Percentiles rank a stretch among this genome's conserved stretches.
These are phyloP conservation scores for Tieghemiomyces parasiticus DNA, from an alignment of 192 early-diverging fungal genomes.

Conservation along the genomic window DNA sequence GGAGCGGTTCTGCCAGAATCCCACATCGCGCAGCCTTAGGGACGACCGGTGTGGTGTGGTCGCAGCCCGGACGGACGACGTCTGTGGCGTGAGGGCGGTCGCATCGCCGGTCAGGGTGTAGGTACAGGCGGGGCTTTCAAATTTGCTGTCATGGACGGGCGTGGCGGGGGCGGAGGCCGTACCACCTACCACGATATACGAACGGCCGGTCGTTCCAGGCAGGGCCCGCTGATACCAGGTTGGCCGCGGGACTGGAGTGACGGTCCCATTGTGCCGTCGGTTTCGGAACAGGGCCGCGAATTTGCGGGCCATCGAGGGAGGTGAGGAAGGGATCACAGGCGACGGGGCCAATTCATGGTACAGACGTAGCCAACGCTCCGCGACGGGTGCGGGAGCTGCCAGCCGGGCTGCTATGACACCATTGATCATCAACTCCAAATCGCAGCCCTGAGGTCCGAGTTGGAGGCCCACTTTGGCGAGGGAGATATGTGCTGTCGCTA, in stretches of 20 bases:
- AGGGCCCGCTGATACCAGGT: neutral
- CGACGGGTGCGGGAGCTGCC: neutral
- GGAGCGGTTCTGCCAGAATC: neutral
- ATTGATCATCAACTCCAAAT: neutral
- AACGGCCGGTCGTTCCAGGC: neutral
- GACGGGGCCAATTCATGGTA: neutral
- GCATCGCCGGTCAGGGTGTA: too few relatives aligned
- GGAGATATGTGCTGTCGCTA: conserved; percentile 2
- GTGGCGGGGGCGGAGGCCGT: neutral
- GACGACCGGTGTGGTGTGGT: neutral
- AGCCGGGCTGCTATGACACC: neutral
- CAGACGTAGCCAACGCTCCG: neutral
- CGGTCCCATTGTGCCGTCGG: neutral
- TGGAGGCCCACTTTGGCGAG: neutral
- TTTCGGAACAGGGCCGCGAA: neutral
- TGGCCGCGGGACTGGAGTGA: neutral
- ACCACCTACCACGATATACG: neutral
- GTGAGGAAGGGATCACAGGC: neutral
- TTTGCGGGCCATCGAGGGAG: neutral
- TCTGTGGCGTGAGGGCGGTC: too few relatives aligned
- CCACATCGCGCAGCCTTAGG: neutral
- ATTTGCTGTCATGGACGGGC: neutral
- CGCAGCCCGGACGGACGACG: too few relatives aligned
- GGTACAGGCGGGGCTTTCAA: neutral
- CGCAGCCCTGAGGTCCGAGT: neutral